These are phyloP conservation scores for Aulographum hederae DNA, from an alignment of 2,329 filamentous ascomycete species.

Conservation along the genomic window DNA sequence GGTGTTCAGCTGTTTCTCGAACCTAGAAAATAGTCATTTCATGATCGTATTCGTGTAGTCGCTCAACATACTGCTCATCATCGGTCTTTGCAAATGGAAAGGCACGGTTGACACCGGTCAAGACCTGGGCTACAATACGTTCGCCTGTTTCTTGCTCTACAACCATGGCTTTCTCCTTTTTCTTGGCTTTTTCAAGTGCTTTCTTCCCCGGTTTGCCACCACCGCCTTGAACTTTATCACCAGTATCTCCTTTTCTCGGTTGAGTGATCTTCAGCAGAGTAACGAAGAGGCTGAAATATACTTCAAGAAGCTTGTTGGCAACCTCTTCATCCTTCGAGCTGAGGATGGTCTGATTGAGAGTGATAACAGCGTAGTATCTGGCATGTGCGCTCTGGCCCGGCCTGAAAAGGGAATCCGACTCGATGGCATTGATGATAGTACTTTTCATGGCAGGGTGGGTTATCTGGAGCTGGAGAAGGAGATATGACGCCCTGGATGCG, in stretches of 20 bases:
- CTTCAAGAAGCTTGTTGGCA: conserved; percentile 63
- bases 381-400: conserved; percentile 75
- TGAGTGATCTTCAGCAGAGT: conserved; percentile 50
- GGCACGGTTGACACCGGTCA: conserved; percentile 89
- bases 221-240: conserved; percentile 20
- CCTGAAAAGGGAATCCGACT: conserved; percentile 73
- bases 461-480: conserved; percentile 78
- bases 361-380: conserved; percentile 92
- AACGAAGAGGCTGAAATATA: conserved; percentile 86
- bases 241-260: conserved; percentile 13
- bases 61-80: conserved; percentile 44
- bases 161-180: conserved; percentile 13
- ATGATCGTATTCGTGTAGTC: neutral
- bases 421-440: conserved; percentile 67
- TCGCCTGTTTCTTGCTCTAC: conserved; percentile 51
- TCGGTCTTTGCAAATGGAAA: conserved; percentile 81
- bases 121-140: conserved; percentile 77
- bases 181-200: conserved; percentile 33
- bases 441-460: conserved; percentile 88
- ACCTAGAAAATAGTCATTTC: conserved; percentile 25
- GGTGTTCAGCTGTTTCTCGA: conserved; percentile 81
- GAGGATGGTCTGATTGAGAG: conserved; percentile 88
- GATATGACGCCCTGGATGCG: conserved; percentile 77
- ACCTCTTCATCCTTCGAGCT: conserved; percentile 67
- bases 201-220: conserved; percentile 18